Evolutionary conservation across 257 asterid species (phyloP).

Genomic region (Handroanthus guayacan): DNA sequence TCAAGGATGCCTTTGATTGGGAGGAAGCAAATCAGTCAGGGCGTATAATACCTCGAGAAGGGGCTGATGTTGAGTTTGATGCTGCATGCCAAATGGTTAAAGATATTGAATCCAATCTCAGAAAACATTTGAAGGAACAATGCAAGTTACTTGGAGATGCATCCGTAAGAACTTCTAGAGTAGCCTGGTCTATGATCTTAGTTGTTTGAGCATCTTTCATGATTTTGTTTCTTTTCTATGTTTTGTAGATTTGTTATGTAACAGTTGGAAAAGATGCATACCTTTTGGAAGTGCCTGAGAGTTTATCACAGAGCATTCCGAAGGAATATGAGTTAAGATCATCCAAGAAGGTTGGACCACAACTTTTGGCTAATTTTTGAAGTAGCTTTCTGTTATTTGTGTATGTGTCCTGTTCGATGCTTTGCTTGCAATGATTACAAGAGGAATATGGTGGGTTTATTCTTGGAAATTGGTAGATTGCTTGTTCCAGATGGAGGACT

Average conservation of each 20-base stretch:
- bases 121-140: conserved; percentile 86
- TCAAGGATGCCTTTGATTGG: conserved; percentile 97
- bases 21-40: conserved; percentile 91
- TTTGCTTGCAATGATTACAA: neutral
- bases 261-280: conserved; percentile 86
- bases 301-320: conserved; percentile 68
- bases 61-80: conserved; percentile 91
- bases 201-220: conserved; percentile 19
- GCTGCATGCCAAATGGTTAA: conserved; percentile 73
- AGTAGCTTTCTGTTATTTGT: conserved; percentile 18
- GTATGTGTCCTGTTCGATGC: conserved; percentile 19
- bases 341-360: conserved; percentile 77
- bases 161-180: conserved; percentile 63
- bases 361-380: conserved; percentile 17
- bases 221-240: conserved; percentile 26
- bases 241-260: conserved; percentile 73
- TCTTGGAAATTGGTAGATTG: neutral
- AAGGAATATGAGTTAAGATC: conserved; percentile 85
- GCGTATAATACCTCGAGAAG: conserved; percentile 89
- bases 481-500: conserved; percentile 22
- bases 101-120: conserved; percentile 70
- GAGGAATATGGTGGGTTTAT: neutral
- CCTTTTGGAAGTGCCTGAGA: conserved; percentile 95
- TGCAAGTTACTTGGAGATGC: conserved; percentile 74
- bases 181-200: conserved; percentile 21